Evolutionary conservation across 345 rosid genomes (phyloP), one percentile per base, ranked within the genome.

Genomic region (Populus deltoides): DNA sequence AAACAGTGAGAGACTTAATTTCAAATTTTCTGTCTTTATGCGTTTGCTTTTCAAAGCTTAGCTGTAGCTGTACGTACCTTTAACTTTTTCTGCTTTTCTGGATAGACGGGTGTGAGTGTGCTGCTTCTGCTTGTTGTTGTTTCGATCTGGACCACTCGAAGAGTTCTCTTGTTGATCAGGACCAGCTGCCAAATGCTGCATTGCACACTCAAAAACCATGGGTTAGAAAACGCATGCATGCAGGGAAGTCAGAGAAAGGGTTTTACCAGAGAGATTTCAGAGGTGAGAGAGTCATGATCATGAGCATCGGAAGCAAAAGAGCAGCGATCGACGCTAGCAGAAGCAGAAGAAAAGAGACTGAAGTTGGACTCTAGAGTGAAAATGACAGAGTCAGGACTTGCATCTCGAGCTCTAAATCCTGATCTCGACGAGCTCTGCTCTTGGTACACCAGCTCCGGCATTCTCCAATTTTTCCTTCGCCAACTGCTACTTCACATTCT

Each of bases 241-340:
- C 45, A 41, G 45, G 45, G 12, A 41, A 61, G 51, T 41, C 1
- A 25, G 45, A 6, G 61, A 31, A 70, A n/a, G 4, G 25, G 25
- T 11, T 22, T 41, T 82, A 95, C 98, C 87, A 87, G 82, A 5
- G 96, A 90, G 82, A 89, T 77, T 77, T 85, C 96, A 36, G 97
- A 94, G 84, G 90, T 77, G 70, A 90, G 78, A 68, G 91, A 89
- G 79, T 91, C 94, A 63, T 79, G 93, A 72, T 92, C 96, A 73
- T 82, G 89, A 74, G 90, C 88, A 62, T 93, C 97, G 76, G 98
- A 93, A 31, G 94, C 89, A 35, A 90, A 88, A 65, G 98, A 94
- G 90, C 93, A 92, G 83, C 94, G 97, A 77, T 89, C 97, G 72
- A 92, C 97, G 79, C 97, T 91, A 22, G 91, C 94, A 75, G 98